A percentile compares a stretch with the other conserved stretches of the same genome.
Conservation (phyloP, 345 rosid species). For the Tarenaya hassleriana region DNA sequence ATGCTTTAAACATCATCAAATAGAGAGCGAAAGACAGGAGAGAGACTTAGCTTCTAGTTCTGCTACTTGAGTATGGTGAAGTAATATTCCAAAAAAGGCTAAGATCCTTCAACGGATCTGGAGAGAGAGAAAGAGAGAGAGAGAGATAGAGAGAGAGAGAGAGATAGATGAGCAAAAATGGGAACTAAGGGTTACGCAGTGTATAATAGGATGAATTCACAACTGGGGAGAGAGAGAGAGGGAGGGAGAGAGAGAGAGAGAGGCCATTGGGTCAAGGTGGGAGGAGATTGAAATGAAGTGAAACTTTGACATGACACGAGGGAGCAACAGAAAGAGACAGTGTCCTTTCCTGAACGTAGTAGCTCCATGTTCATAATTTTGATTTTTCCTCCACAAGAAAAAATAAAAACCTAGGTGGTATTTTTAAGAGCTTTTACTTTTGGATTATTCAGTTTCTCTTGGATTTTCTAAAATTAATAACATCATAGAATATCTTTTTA, state of each 20-base stretch:
- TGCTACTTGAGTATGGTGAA: background rate
- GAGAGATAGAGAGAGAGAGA: background rate
- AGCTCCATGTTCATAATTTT: too few relatives aligned
- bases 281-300: constrained; percentile 18
- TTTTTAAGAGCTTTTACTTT: too few relatives aligned
- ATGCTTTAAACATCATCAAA: background rate
- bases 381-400: too few relatives aligned
- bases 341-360: background rate
- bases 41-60: background rate
- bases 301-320: background rate
- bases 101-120: background rate
- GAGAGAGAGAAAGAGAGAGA: background rate
- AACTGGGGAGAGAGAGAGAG: constrained; percentile 22
- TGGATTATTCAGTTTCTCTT: too few relatives aligned
- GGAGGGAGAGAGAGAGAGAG: constrained; percentile 7
- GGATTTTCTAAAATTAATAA: too few relatives aligned
- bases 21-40: background rate
- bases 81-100: background rate
- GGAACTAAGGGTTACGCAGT: constrained; percentile 38
- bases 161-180: constrained; percentile 1
- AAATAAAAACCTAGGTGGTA: background rate
- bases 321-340: background rate
- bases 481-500: too few relatives aligned
- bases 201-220: constrained; percentile 29
- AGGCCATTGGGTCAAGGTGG: constrained; percentile 30